Evolutionary conservation across 176 grass and related monocot genomes (phyloP).

Genomic region (Phoenix dactylifera): DNA sequence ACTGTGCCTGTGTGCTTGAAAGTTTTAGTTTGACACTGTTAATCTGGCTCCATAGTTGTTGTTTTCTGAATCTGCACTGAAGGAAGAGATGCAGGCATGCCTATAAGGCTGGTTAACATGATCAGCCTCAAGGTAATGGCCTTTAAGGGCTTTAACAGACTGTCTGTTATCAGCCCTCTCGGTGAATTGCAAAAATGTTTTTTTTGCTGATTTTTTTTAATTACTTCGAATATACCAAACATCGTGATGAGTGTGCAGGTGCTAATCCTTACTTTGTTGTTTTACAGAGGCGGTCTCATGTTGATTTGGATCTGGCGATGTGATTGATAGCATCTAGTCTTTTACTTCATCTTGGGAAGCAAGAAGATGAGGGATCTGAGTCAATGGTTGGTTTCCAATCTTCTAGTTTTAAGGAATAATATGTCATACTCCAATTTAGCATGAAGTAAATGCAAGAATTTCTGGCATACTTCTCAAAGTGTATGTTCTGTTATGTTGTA

Average conservation of each 20-base stretch:
- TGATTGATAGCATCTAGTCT: conserved; percentile 18
- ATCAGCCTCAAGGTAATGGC: conserved; percentile 20
- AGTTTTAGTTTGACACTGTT: too few relatives aligned
- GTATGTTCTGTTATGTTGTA: too few relatives aligned
- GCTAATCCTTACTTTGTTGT: conserved; percentile 43
- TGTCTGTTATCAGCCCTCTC: conserved; percentile 16
- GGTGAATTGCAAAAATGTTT: conserved; percentile 10
- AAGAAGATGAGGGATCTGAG: conserved; percentile 24
- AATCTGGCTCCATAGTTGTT: too few relatives aligned
- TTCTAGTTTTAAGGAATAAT: neutral
- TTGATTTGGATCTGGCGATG: conserved; percentile 33
- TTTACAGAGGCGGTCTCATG: conserved; percentile 41
- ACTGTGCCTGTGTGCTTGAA: too few relatives aligned
- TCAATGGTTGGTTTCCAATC: conserved; percentile 26
- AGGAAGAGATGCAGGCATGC: conserved; percentile 2
- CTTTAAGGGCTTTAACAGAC: conserved; percentile 13
- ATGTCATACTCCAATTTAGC: conserved; percentile 4
- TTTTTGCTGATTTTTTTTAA: conserved; percentile 16
- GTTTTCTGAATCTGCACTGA: neutral
- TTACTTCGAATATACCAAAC: conserved; percentile 29
- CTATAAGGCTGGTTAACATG: conserved; percentile 15
- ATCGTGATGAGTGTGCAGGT: conserved; percentile 22
- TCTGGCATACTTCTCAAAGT: too few relatives aligned
- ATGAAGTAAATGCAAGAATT: too few relatives aligned
- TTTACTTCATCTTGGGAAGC: conserved; percentile 13